These are phyloP conservation scores for Rhypophila decipiens DNA, from an alignment of 495 filamentous ascomycete species.

Conservation along the genomic window DNA sequence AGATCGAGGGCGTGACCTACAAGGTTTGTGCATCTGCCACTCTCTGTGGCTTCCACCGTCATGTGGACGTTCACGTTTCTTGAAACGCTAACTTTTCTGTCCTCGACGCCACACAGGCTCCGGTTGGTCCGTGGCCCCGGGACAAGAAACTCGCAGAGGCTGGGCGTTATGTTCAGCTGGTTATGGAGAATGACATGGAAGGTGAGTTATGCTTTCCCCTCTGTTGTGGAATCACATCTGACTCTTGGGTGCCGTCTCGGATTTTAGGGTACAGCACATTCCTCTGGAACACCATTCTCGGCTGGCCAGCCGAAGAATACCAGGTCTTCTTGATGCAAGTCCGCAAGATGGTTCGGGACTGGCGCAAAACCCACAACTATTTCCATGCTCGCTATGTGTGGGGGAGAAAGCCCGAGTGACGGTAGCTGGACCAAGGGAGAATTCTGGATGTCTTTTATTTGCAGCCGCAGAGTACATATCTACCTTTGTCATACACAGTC, in stretches of 20 bases:
- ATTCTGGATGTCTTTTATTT: no score
- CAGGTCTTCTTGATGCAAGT: no score
- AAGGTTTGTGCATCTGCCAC: not conserved
- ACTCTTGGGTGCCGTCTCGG: slow-evolving; percentile 22
- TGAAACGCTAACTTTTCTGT: slow-evolving; percentile 9
- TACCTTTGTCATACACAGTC: no score
- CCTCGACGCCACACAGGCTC: no score
- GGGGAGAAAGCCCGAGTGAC: not conserved
- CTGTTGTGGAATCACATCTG: slow-evolving; percentile 26
- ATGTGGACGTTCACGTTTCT: no score
- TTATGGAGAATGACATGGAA: slow-evolving; percentile 26
- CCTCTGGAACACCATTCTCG: slow-evolving; percentile 17
- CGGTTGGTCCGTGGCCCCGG: slow-evolving; percentile 44
- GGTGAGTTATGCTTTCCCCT: slow-evolving; percentile 35
- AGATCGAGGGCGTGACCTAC: not conserved
- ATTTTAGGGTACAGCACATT: slow-evolving; percentile 22
- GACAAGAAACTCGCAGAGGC: slow-evolving; percentile 43
- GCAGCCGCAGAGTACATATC: no score
- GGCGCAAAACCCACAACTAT: no score
- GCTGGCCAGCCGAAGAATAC: slow-evolving; percentile 25
- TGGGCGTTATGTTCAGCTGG: slow-evolving; percentile 26
- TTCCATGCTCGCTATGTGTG: no score
- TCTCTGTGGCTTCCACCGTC: no score
- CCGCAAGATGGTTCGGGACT: no score
- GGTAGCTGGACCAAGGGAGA: no score